These are phyloP conservation scores for Epicoccum nigrum DNA, from an alignment of 2,329 filamentous ascomycete species.

Conservation along the genomic window DNA sequence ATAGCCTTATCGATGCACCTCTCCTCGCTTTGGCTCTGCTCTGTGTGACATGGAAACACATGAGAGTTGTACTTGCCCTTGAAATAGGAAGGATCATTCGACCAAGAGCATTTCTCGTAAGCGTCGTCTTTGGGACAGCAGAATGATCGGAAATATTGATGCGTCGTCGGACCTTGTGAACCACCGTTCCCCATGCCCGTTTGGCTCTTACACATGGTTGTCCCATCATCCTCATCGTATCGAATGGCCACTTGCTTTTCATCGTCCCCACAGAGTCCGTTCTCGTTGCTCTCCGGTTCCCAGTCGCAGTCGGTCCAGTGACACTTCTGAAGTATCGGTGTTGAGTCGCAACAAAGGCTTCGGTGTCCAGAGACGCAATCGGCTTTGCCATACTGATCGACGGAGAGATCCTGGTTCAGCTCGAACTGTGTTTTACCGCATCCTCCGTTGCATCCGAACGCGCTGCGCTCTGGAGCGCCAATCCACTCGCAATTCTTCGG, in stretches of 20 bases:
- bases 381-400: background rate
- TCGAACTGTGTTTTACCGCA: background rate
- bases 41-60: background rate
- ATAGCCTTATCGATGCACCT: background rate
- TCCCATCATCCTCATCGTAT: background rate
- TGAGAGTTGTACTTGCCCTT: background rate
- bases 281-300: background rate
- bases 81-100: background rate
- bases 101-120: background rate
- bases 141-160: background rate
- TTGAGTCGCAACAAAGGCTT: background rate
- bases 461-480: background rate
- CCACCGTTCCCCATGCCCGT: background rate
- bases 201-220: background rate
- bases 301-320: background rate
- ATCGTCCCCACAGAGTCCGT: background rate
- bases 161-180: background rate
- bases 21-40: background rate
- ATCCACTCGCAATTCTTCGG: background rate
- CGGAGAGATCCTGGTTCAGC: background rate
- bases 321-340: background rate
- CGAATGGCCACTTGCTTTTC: background rate
- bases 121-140: background rate
- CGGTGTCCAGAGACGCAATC: background rate
- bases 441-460: background rate